Evolutionary conservation across 768 basidiomycete genomes (phyloP).

Genomic region (Phallus indusiatus): DNA sequence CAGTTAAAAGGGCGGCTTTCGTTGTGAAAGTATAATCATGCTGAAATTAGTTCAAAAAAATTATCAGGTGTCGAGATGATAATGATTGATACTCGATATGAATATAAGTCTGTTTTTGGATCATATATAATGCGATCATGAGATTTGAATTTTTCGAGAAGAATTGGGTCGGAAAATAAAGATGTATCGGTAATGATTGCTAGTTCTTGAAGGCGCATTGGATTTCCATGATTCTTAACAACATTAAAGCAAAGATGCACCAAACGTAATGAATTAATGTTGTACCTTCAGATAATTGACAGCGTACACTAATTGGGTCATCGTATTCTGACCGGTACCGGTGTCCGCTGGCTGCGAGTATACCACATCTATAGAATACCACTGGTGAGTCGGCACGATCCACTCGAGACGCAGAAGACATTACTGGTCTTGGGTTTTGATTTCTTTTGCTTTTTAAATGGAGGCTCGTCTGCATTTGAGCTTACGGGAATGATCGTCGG

Average conservation of each 20-base stretch:
- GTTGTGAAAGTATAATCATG: slow-evolving; percentile 81
- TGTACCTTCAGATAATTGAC: slow-evolving; percentile 71
- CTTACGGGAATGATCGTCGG: slow-evolving; percentile 4
- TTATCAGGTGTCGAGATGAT: not conserved
- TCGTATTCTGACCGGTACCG: slow-evolving; percentile 69
- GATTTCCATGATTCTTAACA: slow-evolving; percentile 47
- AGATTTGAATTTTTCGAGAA: slow-evolving; percentile 71
- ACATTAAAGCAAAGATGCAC: slow-evolving; percentile 13
- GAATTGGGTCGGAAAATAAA: slow-evolving; percentile 55
- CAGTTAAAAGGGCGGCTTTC: slow-evolving; percentile 73
- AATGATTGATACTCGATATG: slow-evolving; percentile 57
- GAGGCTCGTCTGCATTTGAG: slow-evolving; percentile 1
- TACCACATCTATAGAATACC: slow-evolving; percentile 47
- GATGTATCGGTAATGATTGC: slow-evolving; percentile 75
- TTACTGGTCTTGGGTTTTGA: slow-evolving; percentile 7
- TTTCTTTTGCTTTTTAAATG: slow-evolving; percentile 4
- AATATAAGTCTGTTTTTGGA: slow-evolving; percentile 75
- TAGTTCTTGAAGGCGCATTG: slow-evolving; percentile 82
- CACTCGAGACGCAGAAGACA: not conserved
- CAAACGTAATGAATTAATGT: slow-evolving; percentile 16
- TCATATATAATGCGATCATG: slow-evolving; percentile 78
- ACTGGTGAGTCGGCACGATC: not conserved
- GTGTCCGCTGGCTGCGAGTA: slow-evolving; percentile 87
- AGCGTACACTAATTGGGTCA: slow-evolving; percentile 81
- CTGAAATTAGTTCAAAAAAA: slow-evolving; percentile 28